A percentile compares a stretch with the other conserved stretches of the same genome.
Evolutionary conservation across 108 stramenopile species (phyloP).

Genomic region (Cyclotella atomus): DNA sequence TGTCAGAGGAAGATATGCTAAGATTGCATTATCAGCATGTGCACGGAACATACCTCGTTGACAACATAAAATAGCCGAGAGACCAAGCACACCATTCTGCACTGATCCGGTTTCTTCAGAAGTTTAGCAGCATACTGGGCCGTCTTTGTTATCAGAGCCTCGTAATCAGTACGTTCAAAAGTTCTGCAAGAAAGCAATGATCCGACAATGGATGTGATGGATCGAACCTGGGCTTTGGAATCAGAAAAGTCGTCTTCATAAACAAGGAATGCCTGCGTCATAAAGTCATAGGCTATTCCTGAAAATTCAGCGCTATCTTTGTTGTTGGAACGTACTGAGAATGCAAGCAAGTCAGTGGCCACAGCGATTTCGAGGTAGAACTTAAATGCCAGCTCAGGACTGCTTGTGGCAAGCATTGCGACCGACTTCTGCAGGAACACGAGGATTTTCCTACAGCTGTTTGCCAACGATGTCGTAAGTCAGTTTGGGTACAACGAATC

Average conservation of each 20-base stretch:
- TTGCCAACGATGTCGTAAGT: no score
- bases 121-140: conserved; percentile 96
- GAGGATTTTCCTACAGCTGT: conserved; percentile 91
- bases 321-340: conserved; percentile 11
- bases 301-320: conserved; percentile 51
- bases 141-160: conserved; percentile 91
- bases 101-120: conserved; percentile 95
- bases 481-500: no score
- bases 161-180: conserved; percentile 88
- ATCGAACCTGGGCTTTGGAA: conserved; percentile 80
- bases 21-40: no score
- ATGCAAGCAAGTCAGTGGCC: conserved; percentile 77
- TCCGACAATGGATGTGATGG: conserved; percentile 88
- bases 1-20: conserved; percentile 14
- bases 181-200: conserved; percentile 73
- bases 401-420: conserved; percentile 70
- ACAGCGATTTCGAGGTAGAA: conserved; percentile 91
- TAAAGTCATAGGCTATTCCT: conserved; percentile 93
- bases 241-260: conserved; percentile 94
- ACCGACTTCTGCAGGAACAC: conserved; percentile 94
- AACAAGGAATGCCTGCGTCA: conserved; percentile 92
- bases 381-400: conserved; percentile 80
- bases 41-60: conserved; percentile 10
- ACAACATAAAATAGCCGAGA: conserved; percentile 91
- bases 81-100: conserved; percentile 88